A percentile compares a stretch with the other conserved stretches of the same genome.
phyloP scores from a whole-genome alignment of 805 yeast genomes.

The Lipomyces lipofer region DNA sequence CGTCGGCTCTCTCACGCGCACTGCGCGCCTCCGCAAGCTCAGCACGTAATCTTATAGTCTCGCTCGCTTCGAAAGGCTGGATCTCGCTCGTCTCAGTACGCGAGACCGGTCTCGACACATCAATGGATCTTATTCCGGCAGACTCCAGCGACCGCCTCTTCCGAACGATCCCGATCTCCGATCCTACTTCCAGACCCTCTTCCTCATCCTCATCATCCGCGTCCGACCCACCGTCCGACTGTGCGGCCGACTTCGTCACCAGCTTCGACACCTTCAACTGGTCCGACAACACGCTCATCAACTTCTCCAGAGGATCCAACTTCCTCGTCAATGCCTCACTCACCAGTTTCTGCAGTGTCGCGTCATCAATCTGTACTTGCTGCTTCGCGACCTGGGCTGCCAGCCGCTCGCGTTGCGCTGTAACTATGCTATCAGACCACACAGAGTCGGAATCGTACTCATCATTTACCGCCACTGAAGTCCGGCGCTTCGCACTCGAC shows the following conservation, averaged over 20 bases:
- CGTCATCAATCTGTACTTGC: conserved; percentile 7
- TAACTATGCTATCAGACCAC: conserved; percentile 12
- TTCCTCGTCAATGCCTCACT: conserved; percentile 20
- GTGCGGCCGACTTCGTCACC: neutral
- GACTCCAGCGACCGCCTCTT: conserved; percentile 1
- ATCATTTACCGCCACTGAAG: neutral
- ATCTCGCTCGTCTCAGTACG: conserved; percentile 5
- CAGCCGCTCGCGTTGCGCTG: conserved; percentile 11
- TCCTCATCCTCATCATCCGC: conserved; percentile 11
- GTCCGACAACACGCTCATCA: conserved; percentile 21
- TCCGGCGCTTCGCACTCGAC: neutral
- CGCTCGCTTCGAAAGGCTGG: conserved; percentile 4
- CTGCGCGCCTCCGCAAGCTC: conserved; percentile 21
- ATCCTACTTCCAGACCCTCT: too few species aligned
- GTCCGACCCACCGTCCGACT: conserved; percentile 21
- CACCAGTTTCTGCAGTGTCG: conserved; percentile 10
- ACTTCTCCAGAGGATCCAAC: conserved; percentile 23
- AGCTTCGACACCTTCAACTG: conserved; percentile 15
- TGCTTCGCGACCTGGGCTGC: conserved; percentile 7
- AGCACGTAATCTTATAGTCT: conserved; percentile 1
- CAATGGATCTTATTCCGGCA: neutral
- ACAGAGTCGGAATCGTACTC: conserved; percentile 23
- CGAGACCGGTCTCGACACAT: neutral
- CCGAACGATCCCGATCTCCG: too few species aligned
- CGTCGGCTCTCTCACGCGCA: conserved; percentile 13